Percentiles rank a stretch among this genome's conserved stretches.
Conservation (phyloP, 2,329 filamentous ascomycete species). For the Xylariaceae sp. region DNA sequence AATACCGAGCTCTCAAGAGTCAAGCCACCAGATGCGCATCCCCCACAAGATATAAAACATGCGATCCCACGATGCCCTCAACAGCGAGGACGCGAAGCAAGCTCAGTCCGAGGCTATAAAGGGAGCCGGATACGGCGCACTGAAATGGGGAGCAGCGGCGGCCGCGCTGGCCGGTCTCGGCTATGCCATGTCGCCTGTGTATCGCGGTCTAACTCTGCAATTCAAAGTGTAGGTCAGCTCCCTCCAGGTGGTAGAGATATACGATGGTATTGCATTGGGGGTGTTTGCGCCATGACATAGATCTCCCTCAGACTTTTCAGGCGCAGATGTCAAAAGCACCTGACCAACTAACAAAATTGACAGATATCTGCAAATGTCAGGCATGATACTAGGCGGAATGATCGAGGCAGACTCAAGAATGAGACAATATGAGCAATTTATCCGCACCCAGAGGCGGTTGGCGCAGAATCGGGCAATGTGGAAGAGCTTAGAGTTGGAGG, state of each 20-base stretch:
- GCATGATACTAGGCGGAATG: constrained; percentile 76
- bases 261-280: no score
- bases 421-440: constrained; percentile 62
- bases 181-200: constrained; percentile 66
- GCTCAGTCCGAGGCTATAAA: constrained; percentile 70
- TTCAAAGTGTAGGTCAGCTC: constrained; percentile 66
- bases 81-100: constrained; percentile 63
- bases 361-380: constrained; percentile 82
- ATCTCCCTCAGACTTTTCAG: no score
- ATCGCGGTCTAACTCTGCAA: constrained; percentile 69
- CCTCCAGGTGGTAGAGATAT: no score
- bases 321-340: no score
- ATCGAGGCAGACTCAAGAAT: constrained; percentile 71
- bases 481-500: constrained; percentile 61
- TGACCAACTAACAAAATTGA: neutral
- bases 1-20: no score
- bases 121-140: constrained; percentile 64
- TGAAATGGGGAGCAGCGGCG: constrained; percentile 70
- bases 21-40: no score
- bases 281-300: no score
- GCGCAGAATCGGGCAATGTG: constrained; percentile 65
- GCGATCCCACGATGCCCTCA: constrained; percentile 51
- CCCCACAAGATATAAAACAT: neutral
- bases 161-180: constrained; percentile 61
- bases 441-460: constrained; percentile 64